A percentile compares a stretch with the other conserved stretches of the same genome.
Evolutionary conservation across 148 eudicot genomes (phyloP).

Genomic region (Chenopodium suecicum): DNA sequence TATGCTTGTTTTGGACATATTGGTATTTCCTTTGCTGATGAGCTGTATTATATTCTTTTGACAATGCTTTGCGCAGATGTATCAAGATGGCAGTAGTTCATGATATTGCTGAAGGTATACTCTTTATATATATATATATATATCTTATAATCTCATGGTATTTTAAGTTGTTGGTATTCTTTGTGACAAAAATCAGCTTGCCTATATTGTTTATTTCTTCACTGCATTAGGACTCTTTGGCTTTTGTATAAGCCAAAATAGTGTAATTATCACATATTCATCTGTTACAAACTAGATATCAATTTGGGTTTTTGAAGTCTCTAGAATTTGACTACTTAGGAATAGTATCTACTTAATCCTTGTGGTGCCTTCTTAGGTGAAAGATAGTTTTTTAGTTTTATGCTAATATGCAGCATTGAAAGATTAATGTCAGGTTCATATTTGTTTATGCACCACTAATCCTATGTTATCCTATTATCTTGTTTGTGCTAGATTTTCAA

Average conservation of each 20-base stretch:
- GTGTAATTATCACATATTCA: not conserved
- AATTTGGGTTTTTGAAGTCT: not conserved
- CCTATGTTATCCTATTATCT: not conserved
- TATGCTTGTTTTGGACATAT: not conserved
- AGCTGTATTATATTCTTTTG: not conserved
- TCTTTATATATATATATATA: not conserved
- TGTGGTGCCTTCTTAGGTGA: not conserved
- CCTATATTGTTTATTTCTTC: not conserved
- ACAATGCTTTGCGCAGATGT: conserved; percentile 54
- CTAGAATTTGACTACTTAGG: not conserved
- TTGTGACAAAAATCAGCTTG: not conserved
- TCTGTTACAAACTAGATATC: not conserved
- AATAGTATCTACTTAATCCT: not conserved
- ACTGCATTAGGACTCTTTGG: not conserved
- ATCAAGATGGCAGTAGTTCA: conserved; percentile 97
- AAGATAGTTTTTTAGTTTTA: not conserved
- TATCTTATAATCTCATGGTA: not conserved
- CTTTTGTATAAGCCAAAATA: not conserved
- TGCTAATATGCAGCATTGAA: no score
- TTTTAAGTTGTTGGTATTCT: conserved; percentile 2
- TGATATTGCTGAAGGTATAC: conserved; percentile 94
- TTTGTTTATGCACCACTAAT: no score
- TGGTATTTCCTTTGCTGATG: conserved; percentile 12
- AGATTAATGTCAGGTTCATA: no score
- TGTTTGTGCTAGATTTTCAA: not conserved